Conservation (phyloP, 805 yeast genomes). For the Tetrapisispora pingtungensis region DNA sequence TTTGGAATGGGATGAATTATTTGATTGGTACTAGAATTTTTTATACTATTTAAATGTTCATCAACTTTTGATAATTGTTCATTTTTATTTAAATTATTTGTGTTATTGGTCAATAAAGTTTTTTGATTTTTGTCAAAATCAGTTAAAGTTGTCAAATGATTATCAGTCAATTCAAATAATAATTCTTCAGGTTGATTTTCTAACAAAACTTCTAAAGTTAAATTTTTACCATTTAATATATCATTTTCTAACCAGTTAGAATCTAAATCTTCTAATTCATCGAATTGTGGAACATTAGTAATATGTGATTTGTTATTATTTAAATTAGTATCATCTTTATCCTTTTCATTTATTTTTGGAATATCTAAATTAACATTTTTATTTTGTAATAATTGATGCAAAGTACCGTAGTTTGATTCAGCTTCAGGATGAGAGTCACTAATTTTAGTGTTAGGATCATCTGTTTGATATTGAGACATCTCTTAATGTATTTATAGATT, state of each 20-base stretch:
- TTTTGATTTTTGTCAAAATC: neutral
- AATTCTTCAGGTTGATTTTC: conserved; percentile 9
- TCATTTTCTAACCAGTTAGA: conserved; percentile 8
- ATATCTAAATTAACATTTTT: neutral
- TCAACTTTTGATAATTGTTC: neutral
- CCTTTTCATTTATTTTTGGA: neutral
- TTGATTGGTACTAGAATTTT: neutral
- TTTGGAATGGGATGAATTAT: neutral
- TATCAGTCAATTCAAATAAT: conserved; percentile 9
- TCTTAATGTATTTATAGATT: neutral
- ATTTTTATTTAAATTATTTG: neutral
- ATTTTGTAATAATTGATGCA: conserved; percentile 2
- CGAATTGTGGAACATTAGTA: neutral
- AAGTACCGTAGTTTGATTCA: conserved; percentile 1
- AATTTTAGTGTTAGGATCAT: no score
- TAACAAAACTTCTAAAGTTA: conserved; percentile 18
- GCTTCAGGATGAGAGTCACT: neutral
- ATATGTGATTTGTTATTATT: neutral
- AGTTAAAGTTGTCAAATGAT: neutral
- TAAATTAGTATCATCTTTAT: neutral
- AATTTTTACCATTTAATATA: conserved; percentile 11
- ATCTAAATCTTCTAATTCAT: conserved; percentile 1
- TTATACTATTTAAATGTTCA: neutral
- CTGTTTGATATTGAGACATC: neutral
- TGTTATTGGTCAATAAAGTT: neutral